A percentile compares a stretch with the other conserved stretches of the same genome.
Conservation (phyloP, 2,329 filamentous ascomycete genomes). For the Ophiostoma piceae region DNA sequence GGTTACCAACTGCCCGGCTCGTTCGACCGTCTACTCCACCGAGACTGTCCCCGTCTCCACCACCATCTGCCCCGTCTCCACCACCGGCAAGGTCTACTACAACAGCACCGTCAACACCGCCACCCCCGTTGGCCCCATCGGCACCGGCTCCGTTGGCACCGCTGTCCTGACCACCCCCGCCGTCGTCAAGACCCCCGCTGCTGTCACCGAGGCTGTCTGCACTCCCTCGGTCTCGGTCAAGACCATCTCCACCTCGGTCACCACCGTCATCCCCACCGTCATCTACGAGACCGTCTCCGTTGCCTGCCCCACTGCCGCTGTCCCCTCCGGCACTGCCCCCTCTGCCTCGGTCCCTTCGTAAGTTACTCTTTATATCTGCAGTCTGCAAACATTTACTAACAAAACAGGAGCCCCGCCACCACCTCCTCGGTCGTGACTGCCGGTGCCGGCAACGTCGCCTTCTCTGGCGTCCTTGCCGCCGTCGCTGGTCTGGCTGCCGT, state of each 20-base stretch:
- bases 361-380: slow-evolving; percentile 27
- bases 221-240: slow-evolving; percentile 37
- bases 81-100: slow-evolving; percentile 26
- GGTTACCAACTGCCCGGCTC: slow-evolving; percentile 55
- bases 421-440: slow-evolving; percentile 42
- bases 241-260: slow-evolving; percentile 52
- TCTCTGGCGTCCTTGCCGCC: slow-evolving; percentile 51
- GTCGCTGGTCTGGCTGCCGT: slow-evolving; percentile 51
- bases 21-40: slow-evolving; percentile 38
- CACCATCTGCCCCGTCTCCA: slow-evolving; percentile 39
- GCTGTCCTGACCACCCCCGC: slow-evolving; percentile 35
- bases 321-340: slow-evolving; percentile 26
- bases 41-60: slow-evolving; percentile 41
- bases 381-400: slow-evolving; percentile 22
- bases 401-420: slow-evolving; percentile 12
- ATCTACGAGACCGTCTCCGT: slow-evolving; percentile 46
- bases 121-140: slow-evolving; percentile 6
- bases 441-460: slow-evolving; percentile 49
- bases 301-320: slow-evolving; percentile 37
- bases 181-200: slow-evolving; percentile 17
- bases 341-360: slow-evolving; percentile 34
- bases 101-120: slow-evolving; percentile 24
- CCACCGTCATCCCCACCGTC: slow-evolving; percentile 51
- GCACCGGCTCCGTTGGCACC: slow-evolving; percentile 24
- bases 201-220: neutral